phyloP scores from a whole-genome alignment of 106 monocot species.

The Iris macrosiphon region DNA sequence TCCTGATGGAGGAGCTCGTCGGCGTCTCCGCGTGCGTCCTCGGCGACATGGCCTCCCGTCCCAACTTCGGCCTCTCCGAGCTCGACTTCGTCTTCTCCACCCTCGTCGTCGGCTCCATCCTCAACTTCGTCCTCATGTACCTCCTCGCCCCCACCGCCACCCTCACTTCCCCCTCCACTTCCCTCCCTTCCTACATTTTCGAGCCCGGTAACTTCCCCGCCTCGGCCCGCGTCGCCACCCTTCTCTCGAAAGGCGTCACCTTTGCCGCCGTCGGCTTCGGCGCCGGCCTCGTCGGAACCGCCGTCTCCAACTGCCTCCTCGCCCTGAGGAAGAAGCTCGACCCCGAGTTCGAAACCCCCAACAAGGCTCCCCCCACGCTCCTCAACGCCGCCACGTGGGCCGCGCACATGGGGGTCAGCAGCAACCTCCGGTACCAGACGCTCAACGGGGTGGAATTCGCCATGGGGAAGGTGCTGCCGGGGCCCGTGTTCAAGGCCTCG shows the following conservation, averaged over 20 bases:
- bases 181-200: conserved; percentile 68
- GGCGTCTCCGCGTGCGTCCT: conserved; percentile 63
- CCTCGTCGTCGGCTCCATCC: conserved; percentile 78
- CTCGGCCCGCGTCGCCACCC: conserved; percentile 33
- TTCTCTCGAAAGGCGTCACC: conserved; percentile 53
- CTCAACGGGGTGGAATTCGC: conserved; percentile 66
- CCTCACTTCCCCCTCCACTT: conserved; percentile 3
- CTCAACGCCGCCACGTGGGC: conserved; percentile 74
- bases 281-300: conserved; percentile 62
- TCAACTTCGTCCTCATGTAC: conserved; percentile 88
- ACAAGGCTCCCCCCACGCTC: conserved; percentile 57
- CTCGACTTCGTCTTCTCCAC: conserved; percentile 92
- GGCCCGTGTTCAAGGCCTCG: conserved; percentile 43
- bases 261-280: conserved; percentile 71
- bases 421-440: conserved; percentile 78
- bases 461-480: conserved; percentile 35
- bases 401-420: conserved; percentile 71
- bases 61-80: conserved; percentile 83
- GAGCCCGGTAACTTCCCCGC: conserved; percentile 50
- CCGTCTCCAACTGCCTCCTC: conserved; percentile 65
- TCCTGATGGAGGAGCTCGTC: conserved; percentile 80
- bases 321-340: conserved; percentile 50
- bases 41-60: conserved; percentile 81
- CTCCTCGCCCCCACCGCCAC: conserved; percentile 57
- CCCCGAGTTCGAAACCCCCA: conserved; percentile 45